Base-by-base conservation (phyloP, 164 flowering plant species). In the Aristolochia californica region DNA sequence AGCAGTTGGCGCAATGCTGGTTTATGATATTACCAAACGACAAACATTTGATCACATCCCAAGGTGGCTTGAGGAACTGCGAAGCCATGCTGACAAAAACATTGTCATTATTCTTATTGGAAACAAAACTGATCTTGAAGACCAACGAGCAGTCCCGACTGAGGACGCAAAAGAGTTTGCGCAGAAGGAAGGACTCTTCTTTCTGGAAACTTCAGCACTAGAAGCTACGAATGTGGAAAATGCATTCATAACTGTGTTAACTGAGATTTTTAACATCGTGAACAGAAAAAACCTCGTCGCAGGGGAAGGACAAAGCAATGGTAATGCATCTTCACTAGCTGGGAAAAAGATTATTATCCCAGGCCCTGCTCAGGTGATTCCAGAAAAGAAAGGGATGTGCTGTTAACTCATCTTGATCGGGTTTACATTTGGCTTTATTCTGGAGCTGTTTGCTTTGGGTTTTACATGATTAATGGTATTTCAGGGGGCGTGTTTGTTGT, bases 91-190 rank as follows among this genome's bases (percentile, higher is more conserved):
- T 9, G 93, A 88, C 74, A 88, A 88, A 79, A 85, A 83, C 67
- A 88, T 85, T 28, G 96, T 88, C 40, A 88, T 88, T 57, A 88
- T 83, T 56, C 76, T 85, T 54, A 71, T 85, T 12, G 93, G 90
- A 0, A 88, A 85, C 77, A 88, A 88, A 58, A 28, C 60, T 16
- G 96, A 87, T 72, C 86, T 87, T 9, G 87, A 80, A 67, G 59
- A 66, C 60, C 83, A 85, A 60, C 74, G 89, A 11, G 86, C 78
- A 4, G 84, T 87, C 13, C 75, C 91, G 20, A 77, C 83, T 0
- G 95, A 87, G 51, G 95, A 87, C 60, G 96, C 96, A 63, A 81
- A 74, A 63, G 91, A 87, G 67, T 87, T 83, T 56, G 91, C 96
- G 5, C 63, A 85, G 65, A 81, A 79, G 68, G 91, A 87, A 79